phyloP scores from a whole-genome alignment of 148 eudicot species.

The Persicaria tinctoria region DNA sequence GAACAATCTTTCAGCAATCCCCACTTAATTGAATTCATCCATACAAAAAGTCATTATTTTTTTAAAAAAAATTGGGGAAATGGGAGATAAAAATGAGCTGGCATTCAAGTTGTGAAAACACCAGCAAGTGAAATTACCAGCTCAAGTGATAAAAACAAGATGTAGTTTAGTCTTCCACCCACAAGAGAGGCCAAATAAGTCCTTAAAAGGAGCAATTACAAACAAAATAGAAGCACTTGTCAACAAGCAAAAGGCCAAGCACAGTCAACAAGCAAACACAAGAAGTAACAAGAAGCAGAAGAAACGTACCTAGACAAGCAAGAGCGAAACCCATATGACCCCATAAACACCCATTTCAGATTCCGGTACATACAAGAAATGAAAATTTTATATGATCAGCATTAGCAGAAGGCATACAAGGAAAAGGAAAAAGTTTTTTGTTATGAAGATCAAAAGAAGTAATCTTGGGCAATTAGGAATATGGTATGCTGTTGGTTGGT shows the following conservation, averaged over 20 bases:
- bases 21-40: background rate
- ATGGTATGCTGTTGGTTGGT: no score
- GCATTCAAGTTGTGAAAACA: background rate
- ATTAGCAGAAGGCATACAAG: background rate
- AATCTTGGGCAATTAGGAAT: no score
- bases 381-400: background rate
- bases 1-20: background rate
- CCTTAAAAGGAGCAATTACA: background rate
- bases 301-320: constrained; percentile 3
- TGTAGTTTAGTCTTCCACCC: background rate
- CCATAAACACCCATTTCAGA: background rate
- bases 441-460: background rate
- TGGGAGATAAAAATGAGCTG: background rate
- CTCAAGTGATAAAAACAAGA: background rate
- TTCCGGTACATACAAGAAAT: constrained; percentile 1
- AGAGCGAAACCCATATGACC: background rate
- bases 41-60: background rate
- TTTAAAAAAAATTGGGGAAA: background rate
- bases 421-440: background rate
- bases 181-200: background rate
- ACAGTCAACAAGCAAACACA: background rate
- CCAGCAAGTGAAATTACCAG: background rate
- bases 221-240: background rate
- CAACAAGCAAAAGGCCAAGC: background rate
- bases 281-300: background rate